Evolutionary conservation across 495 filamentous ascomycete species (phyloP).

Genomic region (Aspergillus cavernicola): DNA sequence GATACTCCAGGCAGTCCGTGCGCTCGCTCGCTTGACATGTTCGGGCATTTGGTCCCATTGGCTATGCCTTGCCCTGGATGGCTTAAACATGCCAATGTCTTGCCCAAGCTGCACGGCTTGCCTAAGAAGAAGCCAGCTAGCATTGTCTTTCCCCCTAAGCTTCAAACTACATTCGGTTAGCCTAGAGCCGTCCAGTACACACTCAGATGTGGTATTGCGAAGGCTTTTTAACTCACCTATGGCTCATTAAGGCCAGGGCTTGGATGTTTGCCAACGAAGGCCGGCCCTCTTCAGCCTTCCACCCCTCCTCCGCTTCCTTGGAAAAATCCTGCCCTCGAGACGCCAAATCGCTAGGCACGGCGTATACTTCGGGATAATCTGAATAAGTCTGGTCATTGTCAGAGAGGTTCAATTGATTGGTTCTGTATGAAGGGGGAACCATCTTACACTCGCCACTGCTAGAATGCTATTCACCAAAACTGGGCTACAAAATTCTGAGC

Average conservation of each 20-base stretch:
- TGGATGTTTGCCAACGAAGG: conserved; percentile 34
- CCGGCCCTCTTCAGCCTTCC: conserved; percentile 33
- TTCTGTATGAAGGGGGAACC: not conserved
- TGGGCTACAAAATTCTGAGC: conserved; percentile 34
- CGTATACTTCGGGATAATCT: conserved; percentile 47
- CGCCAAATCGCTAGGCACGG: conserved; percentile 20
- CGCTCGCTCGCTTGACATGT: conserved; percentile 22
- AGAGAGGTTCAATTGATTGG: not conserved
- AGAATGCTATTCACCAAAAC: conserved; percentile 41
- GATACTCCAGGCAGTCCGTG: conserved; percentile 34
- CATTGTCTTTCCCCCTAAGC: conserved; percentile 26
- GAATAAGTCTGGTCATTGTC: conserved; percentile 33
- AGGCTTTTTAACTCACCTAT: conserved; percentile 26
- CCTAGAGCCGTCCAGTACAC: not conserved
- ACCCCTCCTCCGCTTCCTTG: conserved; percentile 32
- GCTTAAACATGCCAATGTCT: conserved; percentile 29
- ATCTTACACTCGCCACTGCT: conserved; percentile 37
- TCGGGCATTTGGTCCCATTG: conserved; percentile 12
- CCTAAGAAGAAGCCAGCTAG: conserved; percentile 34
- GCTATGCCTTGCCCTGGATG: conserved; percentile 9
- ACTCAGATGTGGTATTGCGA: not conserved
- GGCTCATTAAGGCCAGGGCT: conserved; percentile 34
- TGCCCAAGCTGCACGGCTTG: conserved; percentile 34
- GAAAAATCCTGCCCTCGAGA: conserved; percentile 33
- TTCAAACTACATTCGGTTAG: conserved; percentile 29